Base-by-base conservation (phyloP, 306 rosid species). In the Ceratonia siliqua region DNA sequence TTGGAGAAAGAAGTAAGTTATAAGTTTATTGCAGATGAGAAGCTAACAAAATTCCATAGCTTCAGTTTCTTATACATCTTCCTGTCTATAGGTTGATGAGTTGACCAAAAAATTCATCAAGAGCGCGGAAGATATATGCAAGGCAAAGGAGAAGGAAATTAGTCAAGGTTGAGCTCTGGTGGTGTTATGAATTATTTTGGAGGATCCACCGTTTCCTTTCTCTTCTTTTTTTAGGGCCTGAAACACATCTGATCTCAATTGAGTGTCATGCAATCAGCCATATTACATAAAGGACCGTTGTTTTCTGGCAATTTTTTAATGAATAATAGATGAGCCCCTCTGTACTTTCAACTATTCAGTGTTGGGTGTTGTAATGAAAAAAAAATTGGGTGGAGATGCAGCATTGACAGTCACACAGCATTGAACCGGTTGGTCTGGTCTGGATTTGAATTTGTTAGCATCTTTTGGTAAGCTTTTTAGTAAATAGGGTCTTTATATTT, bases 71-170 rank as follows among this genome's bases (percentile, higher is more conserved):
- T 18, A 68, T 53, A 33, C 17, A 39, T 14, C 42, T 59, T 75
- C 22, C 68, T 52, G 30, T 74, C 45, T 43, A 14, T 82, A 94
- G 96, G 87, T 92, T 76, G 99, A 92, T 36, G 99, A 94, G 48
- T 53, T 90, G 82, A 94, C 99, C 30, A 92, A 94, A 79, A 90
- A 87, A 73, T 85, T 77, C 83, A 83, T 90, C 62, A 90, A 92
- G 92, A 78, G 73, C 9, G 96, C 96, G 0, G 99, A 92, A 85
- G 99, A 94, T 54, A 6, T 70, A 61, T 87, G 92, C 87, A 92
- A 94, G 85, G 91, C 84, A 24, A 94, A 90, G 83, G 97, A 92
- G 85, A 91, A 90, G 74, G 97, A 92, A 85, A 87, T 88, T 72
- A 81, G 72, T 76, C 86, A 83, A 73, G 88, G 93, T 74, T 89